Percentiles rank a stretch among this genome's conserved stretches.
Evolutionary conservation across 257 asterid species (phyloP).

Genomic region (Cruciata laevipes): DNA sequence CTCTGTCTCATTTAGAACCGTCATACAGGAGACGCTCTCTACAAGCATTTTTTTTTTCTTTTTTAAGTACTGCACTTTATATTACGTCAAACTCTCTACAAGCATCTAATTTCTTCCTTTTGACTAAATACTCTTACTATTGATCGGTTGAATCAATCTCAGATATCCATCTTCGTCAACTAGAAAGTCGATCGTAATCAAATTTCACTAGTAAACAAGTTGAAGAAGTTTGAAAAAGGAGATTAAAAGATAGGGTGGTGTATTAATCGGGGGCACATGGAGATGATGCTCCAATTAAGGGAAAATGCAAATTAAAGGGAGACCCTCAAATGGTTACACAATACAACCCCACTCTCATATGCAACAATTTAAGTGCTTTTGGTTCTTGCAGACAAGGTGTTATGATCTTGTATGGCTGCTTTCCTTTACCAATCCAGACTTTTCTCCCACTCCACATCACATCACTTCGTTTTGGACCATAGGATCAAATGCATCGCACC

Average conservation of each 20-base stretch:
- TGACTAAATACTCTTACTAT: too few relatives aligned
- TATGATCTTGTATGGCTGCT: neutral
- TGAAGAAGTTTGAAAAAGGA: neutral
- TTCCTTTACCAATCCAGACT: neutral
- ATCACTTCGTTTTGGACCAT: neutral
- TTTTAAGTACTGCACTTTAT: too few relatives aligned
- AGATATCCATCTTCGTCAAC: too few relatives aligned
- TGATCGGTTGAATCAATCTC: too few relatives aligned
- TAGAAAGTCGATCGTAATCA: too few relatives aligned
- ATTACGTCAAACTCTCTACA: too few relatives aligned
- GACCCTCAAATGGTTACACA: neutral
- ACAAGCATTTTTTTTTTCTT: too few relatives aligned
- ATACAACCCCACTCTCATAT: neutral
- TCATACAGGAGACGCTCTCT: too few relatives aligned
- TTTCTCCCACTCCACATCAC: neutral
- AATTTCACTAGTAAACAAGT: too few relatives aligned
- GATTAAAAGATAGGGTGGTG: neutral
- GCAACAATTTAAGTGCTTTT: neutral
- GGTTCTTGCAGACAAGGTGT: neutral
- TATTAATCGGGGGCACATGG: slow-evolving; percentile 1
- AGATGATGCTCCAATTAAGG: neutral
- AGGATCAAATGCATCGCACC: too few relatives aligned
- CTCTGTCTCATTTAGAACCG: too few relatives aligned
- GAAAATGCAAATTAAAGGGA: neutral
- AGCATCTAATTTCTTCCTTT: too few relatives aligned